These are phyloP conservation scores for Paramecium sonneborni DNA, from an alignment of 73 alveolate genomes.

Conservation along the genomic window DNA sequence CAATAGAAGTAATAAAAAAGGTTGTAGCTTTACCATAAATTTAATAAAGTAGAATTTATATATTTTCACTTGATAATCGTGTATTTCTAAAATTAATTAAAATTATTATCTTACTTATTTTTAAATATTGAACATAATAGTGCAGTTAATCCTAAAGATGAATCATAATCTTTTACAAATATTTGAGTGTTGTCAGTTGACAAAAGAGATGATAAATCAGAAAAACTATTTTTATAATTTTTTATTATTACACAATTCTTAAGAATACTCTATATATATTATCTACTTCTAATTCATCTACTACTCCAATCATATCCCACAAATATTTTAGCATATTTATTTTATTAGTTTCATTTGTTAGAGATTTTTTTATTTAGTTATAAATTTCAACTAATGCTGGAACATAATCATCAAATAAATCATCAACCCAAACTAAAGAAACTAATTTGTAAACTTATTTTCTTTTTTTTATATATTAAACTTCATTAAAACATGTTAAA, in stretches of 20 bases:
- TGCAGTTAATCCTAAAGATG: not conserved
- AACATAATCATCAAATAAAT: conserved; percentile 8
- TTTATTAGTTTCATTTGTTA: conserved; percentile 18
- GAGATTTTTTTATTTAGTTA: conserved; percentile 1
- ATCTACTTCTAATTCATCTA: conserved; percentile 9
- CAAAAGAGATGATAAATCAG: not conserved
- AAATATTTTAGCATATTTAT: conserved; percentile 32
- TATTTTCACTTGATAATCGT: conserved; percentile 30
- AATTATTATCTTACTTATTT: not conserved
- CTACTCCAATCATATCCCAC: conserved; percentile 54
- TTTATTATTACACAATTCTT: conserved; percentile 33
- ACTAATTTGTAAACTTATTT: not conserved
- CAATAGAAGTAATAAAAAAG: not conserved
- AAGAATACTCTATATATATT: conserved; percentile 21
- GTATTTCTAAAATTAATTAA: not conserved
- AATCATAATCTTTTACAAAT: conserved; percentile 49
- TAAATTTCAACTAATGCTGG: conserved; percentile 44
- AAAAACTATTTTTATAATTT: not conserved
- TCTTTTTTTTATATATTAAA: conserved; percentile 12
- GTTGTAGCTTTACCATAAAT: conserved; percentile 25
- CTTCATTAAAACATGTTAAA: conserved; percentile 29
- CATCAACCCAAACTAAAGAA: conserved; percentile 53
- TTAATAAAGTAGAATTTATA: not conserved
- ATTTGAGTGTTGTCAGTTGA: not conserved
- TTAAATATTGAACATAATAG: not conserved